Percentiles rank a stretch among this genome's conserved stretches.
Evolutionary conservation across 2,329 filamentous ascomycete genomes (phyloP).

Genomic region (Rutstroemia sp.): DNA sequence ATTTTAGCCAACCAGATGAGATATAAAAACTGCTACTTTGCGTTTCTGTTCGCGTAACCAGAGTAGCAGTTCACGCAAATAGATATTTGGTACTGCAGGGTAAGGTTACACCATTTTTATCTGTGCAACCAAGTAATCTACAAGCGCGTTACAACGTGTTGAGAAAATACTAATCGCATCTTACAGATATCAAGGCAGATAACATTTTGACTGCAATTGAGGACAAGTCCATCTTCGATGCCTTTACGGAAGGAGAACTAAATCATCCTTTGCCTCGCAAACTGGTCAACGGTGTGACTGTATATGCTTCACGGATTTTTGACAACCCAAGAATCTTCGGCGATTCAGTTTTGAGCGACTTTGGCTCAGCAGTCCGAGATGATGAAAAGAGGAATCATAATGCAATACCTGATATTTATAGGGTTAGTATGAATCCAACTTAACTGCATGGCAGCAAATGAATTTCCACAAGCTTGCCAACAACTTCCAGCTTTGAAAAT

Average conservation of each 20-base stretch:
- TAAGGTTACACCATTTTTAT: too few species aligned
- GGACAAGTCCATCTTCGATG: slow-evolving; percentile 31
- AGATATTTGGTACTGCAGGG: too few species aligned
- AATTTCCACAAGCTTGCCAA: neutral
- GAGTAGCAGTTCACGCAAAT: too few species aligned
- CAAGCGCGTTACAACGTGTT: neutral
- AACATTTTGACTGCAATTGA: slow-evolving; percentile 37
- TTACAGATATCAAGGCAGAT: slow-evolving; percentile 37
- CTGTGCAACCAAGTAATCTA: too few species aligned
- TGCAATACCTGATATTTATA: slow-evolving; percentile 34
- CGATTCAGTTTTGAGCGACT: slow-evolving; percentile 38
- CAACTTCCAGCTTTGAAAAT: neutral
- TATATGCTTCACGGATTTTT: slow-evolving; percentile 38
- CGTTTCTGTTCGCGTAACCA: too few species aligned
- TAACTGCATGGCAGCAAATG: too few species aligned
- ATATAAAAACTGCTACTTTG: too few species aligned
- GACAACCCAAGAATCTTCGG: slow-evolving; percentile 28
- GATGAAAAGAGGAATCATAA: slow-evolving; percentile 31
- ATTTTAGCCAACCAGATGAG: too few species aligned
- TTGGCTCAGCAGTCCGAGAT: slow-evolving; percentile 38
- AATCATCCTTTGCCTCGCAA: slow-evolving; percentile 36
- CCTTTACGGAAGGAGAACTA: slow-evolving; percentile 36
- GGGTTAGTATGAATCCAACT: neutral
- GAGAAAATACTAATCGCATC: neutral
- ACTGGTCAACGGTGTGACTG: slow-evolving; percentile 31